These are phyloP conservation scores for Epichloe coenophiala DNA, from an alignment of 2,329 filamentous ascomycete species.

Conservation along the genomic window DNA sequence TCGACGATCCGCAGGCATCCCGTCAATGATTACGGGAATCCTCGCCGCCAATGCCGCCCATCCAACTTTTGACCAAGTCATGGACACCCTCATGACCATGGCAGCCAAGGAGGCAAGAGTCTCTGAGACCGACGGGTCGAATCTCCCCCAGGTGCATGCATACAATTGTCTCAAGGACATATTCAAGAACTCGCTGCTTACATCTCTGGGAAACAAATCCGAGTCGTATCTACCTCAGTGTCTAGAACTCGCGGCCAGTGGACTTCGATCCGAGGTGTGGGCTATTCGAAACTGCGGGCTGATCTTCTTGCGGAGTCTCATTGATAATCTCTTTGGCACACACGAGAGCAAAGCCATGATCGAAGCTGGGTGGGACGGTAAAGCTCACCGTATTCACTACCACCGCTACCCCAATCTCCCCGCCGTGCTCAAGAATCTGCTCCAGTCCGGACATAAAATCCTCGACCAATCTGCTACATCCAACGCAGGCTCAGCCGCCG, in stretches of 20 bases:
- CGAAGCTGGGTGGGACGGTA: constrained; percentile 50
- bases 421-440: constrained; percentile 46
- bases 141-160: constrained; percentile 83
- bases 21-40: constrained; percentile 72
- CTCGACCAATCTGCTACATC: constrained; percentile 22
- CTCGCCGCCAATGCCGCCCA: constrained; percentile 49
- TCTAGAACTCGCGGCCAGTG: constrained; percentile 66
- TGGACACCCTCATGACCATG: constrained; percentile 48
- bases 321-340: constrained; percentile 65
- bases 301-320: constrained; percentile 74
- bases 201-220: constrained; percentile 56
- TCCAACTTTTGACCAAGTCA: constrained; percentile 51
- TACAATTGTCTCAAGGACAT: constrained; percentile 89
- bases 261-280: constrained; percentile 75
- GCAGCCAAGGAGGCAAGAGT: constrained; percentile 38
- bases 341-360: constrained; percentile 53
- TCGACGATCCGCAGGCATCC: constrained; percentile 80
- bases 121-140: constrained; percentile 46
- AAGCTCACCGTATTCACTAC: constrained; percentile 53
- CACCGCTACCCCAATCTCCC: constrained; percentile 54
- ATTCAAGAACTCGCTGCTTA: constrained; percentile 69
- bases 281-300: constrained; percentile 88
- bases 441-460: constrained; percentile 37
- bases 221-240: constrained; percentile 62
- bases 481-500: constrained; percentile 19